Evolutionary conservation across 805 yeast species (phyloP).

Genomic region (Sungouiella thailandica): DNA sequence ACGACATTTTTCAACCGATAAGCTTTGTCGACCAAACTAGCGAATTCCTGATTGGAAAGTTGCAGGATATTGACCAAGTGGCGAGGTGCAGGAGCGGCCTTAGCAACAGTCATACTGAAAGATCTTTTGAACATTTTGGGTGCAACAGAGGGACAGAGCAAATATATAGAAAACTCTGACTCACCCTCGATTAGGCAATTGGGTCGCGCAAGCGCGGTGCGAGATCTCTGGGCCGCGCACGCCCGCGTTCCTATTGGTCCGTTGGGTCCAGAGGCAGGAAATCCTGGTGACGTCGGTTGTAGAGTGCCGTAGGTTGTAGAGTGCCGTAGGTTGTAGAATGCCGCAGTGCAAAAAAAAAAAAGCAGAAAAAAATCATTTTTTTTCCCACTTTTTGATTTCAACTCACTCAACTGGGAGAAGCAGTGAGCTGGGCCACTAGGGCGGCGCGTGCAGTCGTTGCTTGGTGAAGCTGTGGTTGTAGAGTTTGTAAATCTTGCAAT

Average conservation of each 20-base stretch:
- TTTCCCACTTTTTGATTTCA: no score
- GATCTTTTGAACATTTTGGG: constrained; percentile 11
- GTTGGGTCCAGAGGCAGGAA: background rate
- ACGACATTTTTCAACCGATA: constrained; percentile 58
- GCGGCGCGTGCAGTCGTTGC: no score
- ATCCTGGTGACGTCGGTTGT: no score
- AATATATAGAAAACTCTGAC: constrained; percentile 5
- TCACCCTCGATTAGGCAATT: constrained; percentile 13
- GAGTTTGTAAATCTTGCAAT: no score
- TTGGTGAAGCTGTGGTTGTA: no score
- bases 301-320: no score
- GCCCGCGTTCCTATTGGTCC: constrained; percentile 2
- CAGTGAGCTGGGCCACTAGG: no score
- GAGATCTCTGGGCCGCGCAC: constrained; percentile 12
- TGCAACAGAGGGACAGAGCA: background rate
- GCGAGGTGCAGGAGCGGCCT: constrained; percentile 33
- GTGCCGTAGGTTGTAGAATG: no score
- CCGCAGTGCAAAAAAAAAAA: no score
- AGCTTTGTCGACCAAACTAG: constrained; percentile 69
- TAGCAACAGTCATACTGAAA: constrained; percentile 6
- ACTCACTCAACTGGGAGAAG: no score
- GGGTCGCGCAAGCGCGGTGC: constrained; percentile 14
- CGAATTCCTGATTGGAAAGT: constrained; percentile 66
- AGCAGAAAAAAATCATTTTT: no score
- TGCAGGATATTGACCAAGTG: constrained; percentile 83